phyloP scores from a whole-genome alignment of 768 basidiomycete species.

The Trichaptum fuscoviolaceum region DNA sequence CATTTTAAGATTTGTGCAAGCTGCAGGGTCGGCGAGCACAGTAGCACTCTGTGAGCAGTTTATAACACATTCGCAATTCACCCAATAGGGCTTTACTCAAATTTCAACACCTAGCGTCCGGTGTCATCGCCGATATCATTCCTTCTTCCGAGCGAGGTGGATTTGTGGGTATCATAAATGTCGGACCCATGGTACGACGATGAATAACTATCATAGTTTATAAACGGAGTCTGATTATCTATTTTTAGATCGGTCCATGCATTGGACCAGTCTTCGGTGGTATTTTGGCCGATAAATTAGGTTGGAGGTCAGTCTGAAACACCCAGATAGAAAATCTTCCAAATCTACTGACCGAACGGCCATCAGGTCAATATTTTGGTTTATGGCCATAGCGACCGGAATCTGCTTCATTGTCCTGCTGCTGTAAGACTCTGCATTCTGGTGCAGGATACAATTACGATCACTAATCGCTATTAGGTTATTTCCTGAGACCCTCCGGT shows the following conservation, averaged over 20 bases:
- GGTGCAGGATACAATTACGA: not conserved
- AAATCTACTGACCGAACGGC: not conserved
- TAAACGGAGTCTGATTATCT: not conserved
- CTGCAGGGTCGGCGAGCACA: conserved; percentile 74
- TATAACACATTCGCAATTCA: not conserved
- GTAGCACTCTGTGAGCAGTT: conserved; percentile 55
- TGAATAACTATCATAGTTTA: not conserved
- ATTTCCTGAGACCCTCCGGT: conserved; percentile 40
- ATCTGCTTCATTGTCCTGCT: conserved; percentile 43
- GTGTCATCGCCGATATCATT: conserved; percentile 76
- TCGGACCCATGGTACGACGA: conserved; percentile 54
- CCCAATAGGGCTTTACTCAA: not conserved
- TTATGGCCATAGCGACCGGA: conserved; percentile 45
- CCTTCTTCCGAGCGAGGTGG: conserved; percentile 67
- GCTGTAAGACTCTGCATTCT: conserved; percentile 30
- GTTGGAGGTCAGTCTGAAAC: conserved; percentile 49
- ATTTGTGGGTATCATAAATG: conserved; percentile 60
- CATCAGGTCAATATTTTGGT: conserved; percentile 57
- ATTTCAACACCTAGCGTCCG: conserved; percentile 43
- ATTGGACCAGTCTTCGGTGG: conserved; percentile 50
- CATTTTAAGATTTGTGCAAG: conserved; percentile 75
- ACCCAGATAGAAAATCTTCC: not conserved
- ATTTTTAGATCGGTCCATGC: conserved; percentile 26
- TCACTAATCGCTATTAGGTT: conserved; percentile 14
- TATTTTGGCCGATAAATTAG: conserved; percentile 47